phyloP scores from a whole-genome alignment of 2,329 filamentous ascomycete genomes.

The Lachnellula cervina region DNA sequence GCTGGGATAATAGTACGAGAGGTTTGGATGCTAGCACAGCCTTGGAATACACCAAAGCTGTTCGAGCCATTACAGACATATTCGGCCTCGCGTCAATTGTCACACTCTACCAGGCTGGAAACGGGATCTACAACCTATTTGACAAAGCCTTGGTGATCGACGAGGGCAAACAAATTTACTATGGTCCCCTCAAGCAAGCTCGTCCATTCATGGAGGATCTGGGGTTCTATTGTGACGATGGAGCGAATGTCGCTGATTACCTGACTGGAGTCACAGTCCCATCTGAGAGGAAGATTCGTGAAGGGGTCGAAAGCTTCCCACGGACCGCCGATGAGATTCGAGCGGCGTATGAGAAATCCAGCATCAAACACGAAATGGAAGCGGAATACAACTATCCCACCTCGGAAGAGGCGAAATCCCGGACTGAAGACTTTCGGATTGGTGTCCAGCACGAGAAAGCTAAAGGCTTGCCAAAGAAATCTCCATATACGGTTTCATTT shows the following conservation, averaged over 20 bases:
- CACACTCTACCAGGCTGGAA: slow-evolving; percentile 65
- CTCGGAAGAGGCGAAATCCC: slow-evolving; percentile 40
- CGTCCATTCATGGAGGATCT: slow-evolving; percentile 59
- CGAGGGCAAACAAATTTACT: slow-evolving; percentile 61
- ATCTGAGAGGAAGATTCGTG: slow-evolving; percentile 59
- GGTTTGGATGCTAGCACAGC: slow-evolving; percentile 63
- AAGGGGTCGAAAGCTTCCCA: slow-evolving; percentile 40
- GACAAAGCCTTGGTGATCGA: slow-evolving; percentile 67
- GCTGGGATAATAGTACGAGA: slow-evolving; percentile 64
- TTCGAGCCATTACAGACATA: slow-evolving; percentile 61
- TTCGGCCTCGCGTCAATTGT: slow-evolving; percentile 56
- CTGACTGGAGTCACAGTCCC: slow-evolving; percentile 49
- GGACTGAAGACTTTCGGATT: slow-evolving; percentile 46
- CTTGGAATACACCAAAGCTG: slow-evolving; percentile 58
- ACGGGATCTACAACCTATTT: slow-evolving; percentile 64
- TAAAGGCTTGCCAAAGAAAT: slow-evolving; percentile 47
- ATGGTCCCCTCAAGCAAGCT: slow-evolving; percentile 54
- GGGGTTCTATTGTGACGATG: slow-evolving; percentile 58
- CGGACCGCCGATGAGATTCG: slow-evolving; percentile 42
- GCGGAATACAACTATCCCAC: slow-evolving; percentile 54
- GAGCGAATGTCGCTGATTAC: slow-evolving; percentile 61
- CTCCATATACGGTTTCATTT: slow-evolving; percentile 53
- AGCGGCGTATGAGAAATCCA: slow-evolving; percentile 46
- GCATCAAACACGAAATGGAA: slow-evolving; percentile 46
- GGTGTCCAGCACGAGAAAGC: slow-evolving; percentile 51